A percentile compares a stretch with the other conserved stretches of the same genome.
These are phyloP conservation scores for Sutorius eximius DNA, from an alignment of 1,284 basidiomycete species.

Conservation along the genomic window DNA sequence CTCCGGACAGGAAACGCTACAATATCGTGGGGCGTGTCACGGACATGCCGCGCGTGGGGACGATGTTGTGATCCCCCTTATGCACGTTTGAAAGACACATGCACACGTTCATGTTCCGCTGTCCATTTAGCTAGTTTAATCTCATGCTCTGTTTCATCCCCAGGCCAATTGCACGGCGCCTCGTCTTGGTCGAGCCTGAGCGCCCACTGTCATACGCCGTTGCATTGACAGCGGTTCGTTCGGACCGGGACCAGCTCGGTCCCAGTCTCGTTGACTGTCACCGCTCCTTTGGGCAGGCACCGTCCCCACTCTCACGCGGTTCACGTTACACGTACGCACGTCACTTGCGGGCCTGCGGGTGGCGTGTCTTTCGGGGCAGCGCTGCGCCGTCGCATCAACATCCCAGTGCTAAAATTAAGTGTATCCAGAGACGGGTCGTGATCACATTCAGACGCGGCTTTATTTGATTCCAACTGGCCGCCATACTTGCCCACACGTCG, in stretches of 20 bases:
- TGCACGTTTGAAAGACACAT: background rate
- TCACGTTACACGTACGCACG: background rate
- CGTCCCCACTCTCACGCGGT: too few relatives aligned
- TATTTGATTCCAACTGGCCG: background rate
- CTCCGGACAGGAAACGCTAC: slow-evolving; percentile 70
- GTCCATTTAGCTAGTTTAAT: slow-evolving; percentile 6
- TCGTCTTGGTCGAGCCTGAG: background rate
- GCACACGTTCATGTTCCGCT: background rate
- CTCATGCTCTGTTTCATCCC: slow-evolving; percentile 1
- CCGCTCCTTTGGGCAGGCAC: background rate
- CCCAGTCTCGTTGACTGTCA: background rate
- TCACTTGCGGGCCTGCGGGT: background rate
- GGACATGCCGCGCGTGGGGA: slow-evolving; percentile 38
- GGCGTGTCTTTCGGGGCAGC: background rate
- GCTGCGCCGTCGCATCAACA: background rate
- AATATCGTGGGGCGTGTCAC: slow-evolving; percentile 74
- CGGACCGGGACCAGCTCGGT: background rate
- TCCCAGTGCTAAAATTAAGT: background rate
- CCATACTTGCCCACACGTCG: background rate
- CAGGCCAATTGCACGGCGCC: too few relatives aligned
- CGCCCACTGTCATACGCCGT: background rate
- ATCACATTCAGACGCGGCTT: background rate
- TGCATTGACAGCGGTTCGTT: background rate
- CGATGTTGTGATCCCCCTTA: background rate
- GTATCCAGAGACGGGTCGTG: too few relatives aligned